These are phyloP conservation scores for Hydnomerulius pinastri DNA, from an alignment of 768 basidiomycete genomes.

Conservation along the genomic window DNA sequence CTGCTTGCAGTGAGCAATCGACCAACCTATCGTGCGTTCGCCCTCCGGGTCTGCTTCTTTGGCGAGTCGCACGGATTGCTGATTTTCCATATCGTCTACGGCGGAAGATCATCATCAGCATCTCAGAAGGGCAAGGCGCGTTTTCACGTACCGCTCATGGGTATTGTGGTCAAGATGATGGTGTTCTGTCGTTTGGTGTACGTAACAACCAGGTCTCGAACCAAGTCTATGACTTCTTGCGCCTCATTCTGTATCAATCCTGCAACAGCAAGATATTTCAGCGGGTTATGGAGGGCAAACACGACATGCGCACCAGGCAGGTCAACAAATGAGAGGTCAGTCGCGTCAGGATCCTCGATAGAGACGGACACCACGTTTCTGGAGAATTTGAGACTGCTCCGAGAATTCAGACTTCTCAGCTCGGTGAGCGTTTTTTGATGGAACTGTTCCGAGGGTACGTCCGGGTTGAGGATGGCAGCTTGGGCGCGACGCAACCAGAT, in stretches of 20 bases:
- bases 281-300: neutral
- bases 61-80: conserved; percentile 57
- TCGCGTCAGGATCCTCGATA: conserved; percentile 44
- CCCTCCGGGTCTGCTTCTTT: conserved; percentile 53
- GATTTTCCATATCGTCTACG: conserved; percentile 69
- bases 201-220: conserved; percentile 47
- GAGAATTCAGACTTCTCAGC: conserved; percentile 23
- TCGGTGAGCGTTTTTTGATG: conserved; percentile 24
- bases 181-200: conserved; percentile 53
- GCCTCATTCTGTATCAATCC: conserved; percentile 61
- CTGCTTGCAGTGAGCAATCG: neutral
- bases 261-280: conserved; percentile 27
- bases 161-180: conserved; percentile 65
- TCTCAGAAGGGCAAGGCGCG: neutral
- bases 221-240: conserved; percentile 41
- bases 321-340: conserved; percentile 55
- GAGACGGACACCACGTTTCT: conserved; percentile 51
- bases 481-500: conserved; percentile 47
- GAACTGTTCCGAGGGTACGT: conserved; percentile 18
- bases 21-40: conserved; percentile 61
- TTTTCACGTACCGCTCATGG: conserved; percentile 53
- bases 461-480: conserved; percentile 42
- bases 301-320: conserved; percentile 44
- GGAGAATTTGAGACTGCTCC: conserved; percentile 42
- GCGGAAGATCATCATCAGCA: neutral